Base-by-base conservation (phyloP, 805 yeast genomes). In the Debaryomyces prosopidis region DNA sequence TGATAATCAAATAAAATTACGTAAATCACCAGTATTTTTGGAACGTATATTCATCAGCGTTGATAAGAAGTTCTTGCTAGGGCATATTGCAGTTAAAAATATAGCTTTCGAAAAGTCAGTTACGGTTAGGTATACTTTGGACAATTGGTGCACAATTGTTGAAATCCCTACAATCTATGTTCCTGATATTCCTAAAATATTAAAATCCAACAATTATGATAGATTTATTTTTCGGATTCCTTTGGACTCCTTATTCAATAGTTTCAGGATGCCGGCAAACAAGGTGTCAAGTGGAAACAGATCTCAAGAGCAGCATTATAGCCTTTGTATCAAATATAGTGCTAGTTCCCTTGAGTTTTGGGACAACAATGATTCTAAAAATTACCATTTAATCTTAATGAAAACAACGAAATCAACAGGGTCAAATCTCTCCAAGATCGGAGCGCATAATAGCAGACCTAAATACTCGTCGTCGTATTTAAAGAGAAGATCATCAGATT, bases 81-180 rank as follows among this genome's bases (percentile, higher is more conserved):
- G 97, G 1, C 83, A 82, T 43, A 72, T 91, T 38, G 87, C 92
- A 2, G 97, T 87, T 20, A 79, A 81, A 56, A 92, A 91, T 67
- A 43, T 88, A 4, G 73, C 85, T 9, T 91, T 73, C 64, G 76
- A 80, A 30, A 91, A 91, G 63, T 59, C 66, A 20, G 85, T 92
- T 15, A 76, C 80, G 12, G 76, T 87, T 12, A 74, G 90, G 44
- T 91, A 89, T 66, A 81, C 96, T 0, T 71, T 82, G 51, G 89
- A 92, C 61, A 68, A 75, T 55, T 91, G 98, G 98, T 69, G 68
- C 36, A 84, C 95, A 0, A 80, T 84, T 17, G 74, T 81, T 35
- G 92, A 87, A 59, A 77, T 85, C 27, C 82, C 81, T 35, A 86
- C 91, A 3, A 52, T 59, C 3, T 89, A 79, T 65, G 72, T 76